Conservation (phyloP, 495 filamentous ascomycete genomes). For the Talaromyces nanjingensis region DNA sequence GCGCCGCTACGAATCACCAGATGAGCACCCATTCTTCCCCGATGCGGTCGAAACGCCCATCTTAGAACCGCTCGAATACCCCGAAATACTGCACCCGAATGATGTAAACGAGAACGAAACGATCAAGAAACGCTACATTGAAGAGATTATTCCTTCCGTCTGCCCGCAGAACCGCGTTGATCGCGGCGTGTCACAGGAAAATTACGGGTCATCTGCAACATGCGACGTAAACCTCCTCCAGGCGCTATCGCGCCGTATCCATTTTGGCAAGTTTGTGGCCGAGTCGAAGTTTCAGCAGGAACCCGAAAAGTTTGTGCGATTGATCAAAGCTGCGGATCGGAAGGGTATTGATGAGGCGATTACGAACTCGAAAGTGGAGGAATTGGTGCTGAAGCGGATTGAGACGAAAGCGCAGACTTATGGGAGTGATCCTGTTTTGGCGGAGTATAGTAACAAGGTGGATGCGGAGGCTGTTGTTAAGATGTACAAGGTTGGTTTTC, state of each 20-base stretch:
- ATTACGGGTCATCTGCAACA: constrained; percentile 89
- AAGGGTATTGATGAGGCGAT: constrained; percentile 81
- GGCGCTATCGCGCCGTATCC: constrained; percentile 83
- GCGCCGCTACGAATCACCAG: constrained; percentile 89
- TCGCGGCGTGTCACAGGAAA: constrained; percentile 80
- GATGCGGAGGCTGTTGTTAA: constrained; percentile 86
- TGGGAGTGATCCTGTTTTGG: constrained; percentile 77
- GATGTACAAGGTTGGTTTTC: constrained; percentile 70
- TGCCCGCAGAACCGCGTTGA: constrained; percentile 69
- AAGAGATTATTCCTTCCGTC: constrained; percentile 72
- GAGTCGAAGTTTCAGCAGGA: constrained; percentile 95
- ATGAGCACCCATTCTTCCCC: constrained; percentile 98
- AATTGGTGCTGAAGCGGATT: constrained; percentile 82
- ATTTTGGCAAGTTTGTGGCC: constrained; percentile 98
- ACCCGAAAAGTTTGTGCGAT: constrained; percentile 63
- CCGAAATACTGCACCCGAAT: constrained; percentile 85
- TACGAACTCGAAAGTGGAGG: constrained; percentile 82
- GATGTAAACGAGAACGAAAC: constrained; percentile 83
- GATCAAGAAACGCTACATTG: constrained; percentile 79
- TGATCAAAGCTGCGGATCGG: constrained; percentile 76
- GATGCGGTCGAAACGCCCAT: constrained; percentile 73
- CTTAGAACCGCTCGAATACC: constrained; percentile 82
- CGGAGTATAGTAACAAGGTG: constrained; percentile 63
- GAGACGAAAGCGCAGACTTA: constrained; percentile 91
- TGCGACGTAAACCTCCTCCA: constrained; percentile 89